Base-by-base conservation (phyloP, 371 early-diverging fungal genomes). In the Parasitella parasitica region DNA sequence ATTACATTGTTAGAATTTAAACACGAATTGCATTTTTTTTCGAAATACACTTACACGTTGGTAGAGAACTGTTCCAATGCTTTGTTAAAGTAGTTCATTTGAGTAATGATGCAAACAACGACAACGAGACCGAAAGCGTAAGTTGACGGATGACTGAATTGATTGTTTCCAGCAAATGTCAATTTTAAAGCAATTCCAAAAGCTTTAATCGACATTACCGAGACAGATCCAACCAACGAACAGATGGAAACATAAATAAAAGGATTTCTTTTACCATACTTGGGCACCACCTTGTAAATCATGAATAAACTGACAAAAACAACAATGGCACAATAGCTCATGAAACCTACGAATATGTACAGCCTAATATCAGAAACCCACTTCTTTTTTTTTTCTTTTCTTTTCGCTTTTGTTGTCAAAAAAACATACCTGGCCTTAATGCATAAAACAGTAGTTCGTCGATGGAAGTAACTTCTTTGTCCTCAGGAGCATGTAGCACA, bases 11-110 rank as follows among this genome's bases (percentile, higher is more conserved):
- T n/a, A n/a, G n/a, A n/a, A 13, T 46, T 22, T 24, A 4, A 24
- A 4, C 3, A 30, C 30, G 13, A 11, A 8, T 7, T 24, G 6
- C 8, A 16, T 15, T 55, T 6, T 12, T 4, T 12, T 22, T 3
- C 20, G 3, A 46, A 12, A 24, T 22, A 54, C 32, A 66, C 81
- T 69, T 80, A 86, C 86, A 92, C 78, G 64, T 94, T 95, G 54
- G 96, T 94, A 7, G 91, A 90, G 64, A 94, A 97, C 57, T 85
- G 75, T 54, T 93, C 94, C 41, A 97, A 75, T 5, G 97, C 95
- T 81, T 96, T 97, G 84, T 97, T 96, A 63, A 97, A 95, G 70
- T 96, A 97, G 71, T 95, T 96, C 88, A 96, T 91, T 76, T 97
- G 96, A n/a, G 90, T 88, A 15, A 94, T 71, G 38, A 94, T 93